Base-by-base conservation (phyloP, 75 land plant genomes). In the Picea glauca region DNA sequence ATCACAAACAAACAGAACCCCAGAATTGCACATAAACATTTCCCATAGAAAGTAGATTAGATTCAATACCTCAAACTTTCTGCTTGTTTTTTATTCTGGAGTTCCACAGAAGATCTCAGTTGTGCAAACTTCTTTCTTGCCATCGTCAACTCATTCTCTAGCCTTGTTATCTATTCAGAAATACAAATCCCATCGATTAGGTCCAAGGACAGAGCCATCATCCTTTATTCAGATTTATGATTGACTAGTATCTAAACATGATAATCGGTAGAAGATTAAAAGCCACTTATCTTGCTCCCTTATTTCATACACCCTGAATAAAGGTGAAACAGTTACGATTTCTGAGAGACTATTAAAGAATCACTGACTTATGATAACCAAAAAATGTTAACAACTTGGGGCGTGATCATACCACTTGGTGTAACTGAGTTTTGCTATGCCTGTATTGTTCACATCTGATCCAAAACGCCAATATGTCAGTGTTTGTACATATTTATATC, bases 401-500 rank as follows among this genome's bases (percentile, higher is more conserved):
- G 40, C 1, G 26, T 26, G 40, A 66, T 66, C 70, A 66, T 66
- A 66, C 70, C 70, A 66, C 40, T 32, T 66, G 20, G 38, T 33
- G 32, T 66, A 66, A 66, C 70, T 66, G 70, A 4, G 40, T 32
- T 13, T 33, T 13, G 70, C 13, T 66, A 18, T 33, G 70, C 40
- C 70, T 66, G 70, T 66, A 33, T 18, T 7, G 38, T 33, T 66
- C 70, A 66, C 70, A 66, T 33, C 70, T 66, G 70, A 66, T 66
- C 35, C 70, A 66, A 66, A 65, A 66, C 23, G 35, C 18, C 70
- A 66, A 66, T 33, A 66, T 15, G 8, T 65, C 68, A 65, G 33
- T 13, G 35, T 15, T 66, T 9, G 35, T 66, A 66, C 70, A 23
- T 33, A 15, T 32, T 33, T 65, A 32, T 14, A 14, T 32, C 17